Base-by-base conservation (phyloP, 371 early-diverging fungal genomes). In the Blastocladiella emersonii region DNA sequence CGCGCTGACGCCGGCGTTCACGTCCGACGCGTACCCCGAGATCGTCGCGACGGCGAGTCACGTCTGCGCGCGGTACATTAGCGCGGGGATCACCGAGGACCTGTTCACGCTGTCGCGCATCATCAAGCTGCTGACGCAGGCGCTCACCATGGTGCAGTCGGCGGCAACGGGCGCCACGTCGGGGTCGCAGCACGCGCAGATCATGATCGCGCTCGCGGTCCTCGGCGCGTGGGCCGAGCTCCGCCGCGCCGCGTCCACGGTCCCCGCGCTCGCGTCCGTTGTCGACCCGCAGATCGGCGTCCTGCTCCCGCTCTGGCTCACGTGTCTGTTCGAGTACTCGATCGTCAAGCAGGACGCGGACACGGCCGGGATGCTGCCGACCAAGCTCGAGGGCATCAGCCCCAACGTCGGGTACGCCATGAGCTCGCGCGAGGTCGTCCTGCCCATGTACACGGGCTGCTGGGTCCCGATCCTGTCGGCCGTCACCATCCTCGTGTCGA, bases 1-100 rank as follows among this genome's bases (percentile, higher is more conserved):
- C 3, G 90, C 93, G 0, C 72, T 93, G 41, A 89, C 90, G 0
- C 93, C 93, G 6, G 90, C 90, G 8, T 90, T 93, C 69, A 79
- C 83, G 0, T 72, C 81, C 0, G 90, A 93, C 55, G 80, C 87
- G 1, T 79, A 85, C 0, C 86, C 91, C 0, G 86, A 89, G 61
- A 81, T 91, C 55, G 82, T 85, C 0, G 83, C 87, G 34, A 72
- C 84, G 34, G 93, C 91, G 25, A 89, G 90, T 21, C 79, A 85
- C 55, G 91, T 91, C 3, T 86, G 86, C 63, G 89, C 91, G 0
- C 82, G 83, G 5, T 92, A 90, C 74, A 81, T 91, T 39, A 88
- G 88, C 23, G 87, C 87, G 62, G 88, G 90, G 43, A 89, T 91
- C 66, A 87, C 85, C 45, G 80, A 88, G 57, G 89, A 90, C 34